Percentiles rank a stretch among this genome's conserved stretches.
phyloP scores from a whole-genome alignment of 2,329 filamentous ascomycete species.

The Xylaria sp. region DNA sequence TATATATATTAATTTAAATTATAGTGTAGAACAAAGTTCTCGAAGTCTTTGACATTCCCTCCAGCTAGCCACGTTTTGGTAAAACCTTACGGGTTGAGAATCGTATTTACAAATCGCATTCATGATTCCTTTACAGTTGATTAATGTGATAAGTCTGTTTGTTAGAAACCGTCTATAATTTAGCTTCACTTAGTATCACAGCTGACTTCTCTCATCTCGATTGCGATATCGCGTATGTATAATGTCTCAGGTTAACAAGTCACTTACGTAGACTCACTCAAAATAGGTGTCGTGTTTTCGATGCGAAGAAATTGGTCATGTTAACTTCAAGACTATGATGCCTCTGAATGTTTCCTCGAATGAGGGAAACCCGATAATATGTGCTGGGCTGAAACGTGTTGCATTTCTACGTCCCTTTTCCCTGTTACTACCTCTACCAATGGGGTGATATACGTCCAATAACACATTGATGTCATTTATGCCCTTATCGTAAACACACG shows the following conservation, averaged over 20 bases:
- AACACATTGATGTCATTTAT: neutral
- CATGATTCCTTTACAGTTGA: neutral
- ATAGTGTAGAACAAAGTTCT: neutral
- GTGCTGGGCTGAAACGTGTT: neutral
- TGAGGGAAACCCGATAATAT: neutral
- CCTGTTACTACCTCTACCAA: neutral
- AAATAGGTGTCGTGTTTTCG: neutral
- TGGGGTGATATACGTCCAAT: neutral
- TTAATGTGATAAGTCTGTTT: neutral
- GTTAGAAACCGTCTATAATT: neutral
- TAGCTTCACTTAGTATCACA: neutral
- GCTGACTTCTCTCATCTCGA: neutral
- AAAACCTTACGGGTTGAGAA: neutral
- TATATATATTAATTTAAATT: neutral
- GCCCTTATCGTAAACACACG: neutral
- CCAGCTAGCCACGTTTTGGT: neutral
- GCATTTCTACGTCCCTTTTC: neutral
- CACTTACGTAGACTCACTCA: neutral
- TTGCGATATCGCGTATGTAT: neutral
- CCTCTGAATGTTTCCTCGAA: neutral
- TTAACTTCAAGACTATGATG: neutral
- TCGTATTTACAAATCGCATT: neutral
- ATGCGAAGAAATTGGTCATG: neutral
- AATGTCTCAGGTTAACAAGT: neutral
- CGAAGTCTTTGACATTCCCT: neutral